These are phyloP conservation scores for Rhodotorula sp. DNA, from an alignment of 1,284 basidiomycete genomes.

Conservation along the genomic window DNA sequence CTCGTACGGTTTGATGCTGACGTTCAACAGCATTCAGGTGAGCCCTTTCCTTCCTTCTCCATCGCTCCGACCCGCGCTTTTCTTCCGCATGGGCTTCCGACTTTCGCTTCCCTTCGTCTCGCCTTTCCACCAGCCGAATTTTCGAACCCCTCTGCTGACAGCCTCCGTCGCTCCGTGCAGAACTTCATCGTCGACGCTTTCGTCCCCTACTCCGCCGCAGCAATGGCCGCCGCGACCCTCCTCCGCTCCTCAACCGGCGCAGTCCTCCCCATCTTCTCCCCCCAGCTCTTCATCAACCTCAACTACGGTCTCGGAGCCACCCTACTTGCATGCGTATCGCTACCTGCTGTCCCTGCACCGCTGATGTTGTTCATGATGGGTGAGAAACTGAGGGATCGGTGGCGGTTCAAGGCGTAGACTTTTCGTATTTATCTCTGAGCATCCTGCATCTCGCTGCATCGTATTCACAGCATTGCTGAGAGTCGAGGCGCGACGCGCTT, in stretches of 20 bases:
- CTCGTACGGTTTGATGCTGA: conserved; percentile 34
- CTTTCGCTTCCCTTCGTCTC: neutral
- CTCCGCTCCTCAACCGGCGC: conserved; percentile 50
- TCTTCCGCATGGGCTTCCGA: no score
- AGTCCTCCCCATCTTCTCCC: conserved; percentile 51
- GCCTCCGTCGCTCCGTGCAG: conserved; percentile 23
- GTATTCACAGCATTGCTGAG: neutral
- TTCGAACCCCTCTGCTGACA: conserved; percentile 19
- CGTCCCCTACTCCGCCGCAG: conserved; percentile 53
- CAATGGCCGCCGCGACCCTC: conserved; percentile 49
- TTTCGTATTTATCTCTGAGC: neutral
- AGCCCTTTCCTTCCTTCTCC: neutral
- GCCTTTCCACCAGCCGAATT: conserved; percentile 47
- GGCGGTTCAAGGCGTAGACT: conserved; percentile 45
- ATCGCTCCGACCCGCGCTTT: neutral
- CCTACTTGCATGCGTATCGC: conserved; percentile 49
- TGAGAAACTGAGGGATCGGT: conserved; percentile 48
- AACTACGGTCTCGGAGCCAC: conserved; percentile 53
- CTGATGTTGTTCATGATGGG: conserved; percentile 51
- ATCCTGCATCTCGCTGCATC: neutral
- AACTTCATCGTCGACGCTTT: conserved; percentile 20
- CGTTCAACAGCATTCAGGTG: conserved; percentile 10
- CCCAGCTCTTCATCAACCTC: conserved; percentile 51
- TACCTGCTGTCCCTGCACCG: conserved; percentile 51
- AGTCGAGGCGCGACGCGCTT: neutral